Evolutionary conservation across 129 eudicot genomes (phyloP), one percentile per base, ranked within the genome.

Genomic region (Tagetes patula): DNA sequence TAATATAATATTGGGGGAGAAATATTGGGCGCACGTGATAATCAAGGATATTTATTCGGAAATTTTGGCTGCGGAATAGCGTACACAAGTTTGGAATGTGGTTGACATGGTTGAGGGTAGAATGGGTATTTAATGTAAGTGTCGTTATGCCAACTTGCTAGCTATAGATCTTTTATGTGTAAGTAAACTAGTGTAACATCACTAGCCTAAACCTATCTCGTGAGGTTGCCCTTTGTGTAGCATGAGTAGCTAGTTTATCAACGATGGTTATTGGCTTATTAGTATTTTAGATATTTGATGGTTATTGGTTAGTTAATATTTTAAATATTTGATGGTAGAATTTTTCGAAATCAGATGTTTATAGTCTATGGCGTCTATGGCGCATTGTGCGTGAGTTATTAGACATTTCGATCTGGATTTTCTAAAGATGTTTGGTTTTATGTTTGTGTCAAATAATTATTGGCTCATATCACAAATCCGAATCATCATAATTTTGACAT

Each of bases 61-160:
- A 71, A 71, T n/a, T 67, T 67, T 76, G 82, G 85, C 69, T 77
- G 74, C 73, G 62, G 72, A 56, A 75, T 73, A 48, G 83, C 77
- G 86, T 63, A 71, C 71, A 54, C 80, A 65, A 83, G 74, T 77
- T 71, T 82, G 45, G 81, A 82, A 80, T 82, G 94, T 77, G 82
- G 86, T 85, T 75, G 75, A 82, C 62, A 39, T 56, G 54, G 72
- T 34, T 39, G 45, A 70, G 77, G 82, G 63, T 50, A 70, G 31
- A 66, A 7, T 5, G 0, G 75, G 69, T 32, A 70, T 31, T 78
- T 58, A 1, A 20, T 20, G 27, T 20, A 14, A 37, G 14, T 42
- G 82, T 71, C n/a, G 67, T 54, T 69, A 77, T 12, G 67, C 58
- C 43, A 30, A 78, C 71, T 70, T 70, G 65, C 55, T 10, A 3